A percentile compares a stretch with the other conserved stretches of the same genome.
phyloP scores from a whole-genome alignment of 73 alveolate species.

The Paraurostyla sp. region DNA sequence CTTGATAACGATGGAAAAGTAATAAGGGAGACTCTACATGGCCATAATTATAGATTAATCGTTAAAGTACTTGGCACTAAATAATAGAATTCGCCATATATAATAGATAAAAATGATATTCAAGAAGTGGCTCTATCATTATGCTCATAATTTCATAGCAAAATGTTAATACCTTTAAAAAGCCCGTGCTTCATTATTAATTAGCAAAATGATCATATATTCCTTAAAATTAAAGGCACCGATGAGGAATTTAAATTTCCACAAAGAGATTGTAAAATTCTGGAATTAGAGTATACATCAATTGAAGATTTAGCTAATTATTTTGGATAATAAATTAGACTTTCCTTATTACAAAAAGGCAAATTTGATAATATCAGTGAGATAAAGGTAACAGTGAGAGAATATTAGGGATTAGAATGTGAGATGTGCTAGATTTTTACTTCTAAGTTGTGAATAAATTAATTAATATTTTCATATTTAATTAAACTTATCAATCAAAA shows the following conservation, averaged over 20 bases:
- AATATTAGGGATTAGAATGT: constrained; percentile 21
- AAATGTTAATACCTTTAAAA: constrained; percentile 20
- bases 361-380: not conserved
- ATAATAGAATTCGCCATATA: not conserved
- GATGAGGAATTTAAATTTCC: constrained; percentile 38
- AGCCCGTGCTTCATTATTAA: constrained; percentile 14
- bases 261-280: not conserved
- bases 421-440: constrained; percentile 13
- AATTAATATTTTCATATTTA: too few species aligned
- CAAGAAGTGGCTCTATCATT: not conserved
- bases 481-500: too few species aligned
- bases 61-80: not conserved
- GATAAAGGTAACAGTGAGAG: constrained; percentile 3
- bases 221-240: constrained; percentile 12
- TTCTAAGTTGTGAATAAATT: not conserved
- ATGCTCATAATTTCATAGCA: constrained; percentile 12
- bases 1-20: constrained; percentile 34
- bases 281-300: constrained; percentile 36
- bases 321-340: not conserved
- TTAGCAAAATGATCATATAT: not conserved
- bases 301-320: constrained; percentile 36
- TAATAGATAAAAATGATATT: constrained; percentile 53
- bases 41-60: constrained; percentile 37
- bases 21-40: constrained; percentile 48
- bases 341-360: not conserved